A percentile compares a stretch with the other conserved stretches of the same genome.
Conservation (phyloP, 2,329 filamentous ascomycete genomes). For the Lojkania enalia region DNA sequence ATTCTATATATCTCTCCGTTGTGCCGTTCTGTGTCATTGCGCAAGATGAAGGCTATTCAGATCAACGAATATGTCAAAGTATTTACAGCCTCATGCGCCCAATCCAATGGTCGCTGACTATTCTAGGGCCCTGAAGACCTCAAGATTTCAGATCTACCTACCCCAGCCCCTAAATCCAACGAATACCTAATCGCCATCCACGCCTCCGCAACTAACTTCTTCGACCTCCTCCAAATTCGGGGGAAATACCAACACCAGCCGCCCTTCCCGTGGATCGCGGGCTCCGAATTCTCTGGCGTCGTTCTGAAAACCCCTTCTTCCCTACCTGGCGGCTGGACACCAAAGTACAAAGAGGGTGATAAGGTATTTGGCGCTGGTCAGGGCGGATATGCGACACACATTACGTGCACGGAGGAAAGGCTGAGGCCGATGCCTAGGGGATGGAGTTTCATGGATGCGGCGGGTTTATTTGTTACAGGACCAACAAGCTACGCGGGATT, state of each 20-base stretch:
- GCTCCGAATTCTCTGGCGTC: constrained; percentile 82
- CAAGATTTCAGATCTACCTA: constrained; percentile 71
- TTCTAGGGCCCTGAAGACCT: constrained; percentile 76
- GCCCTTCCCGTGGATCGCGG: constrained; percentile 83
- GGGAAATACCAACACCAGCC: constrained; percentile 96
- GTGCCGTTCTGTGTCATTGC: not conserved
- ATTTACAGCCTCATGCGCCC: constrained; percentile 14
- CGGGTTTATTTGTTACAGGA: constrained; percentile 87
- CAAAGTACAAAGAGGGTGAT: constrained; percentile 75
- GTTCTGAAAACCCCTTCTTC: constrained; percentile 67
- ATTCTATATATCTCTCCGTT: not conserved
- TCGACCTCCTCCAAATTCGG: constrained; percentile 92
- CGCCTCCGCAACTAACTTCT: constrained; percentile 91
- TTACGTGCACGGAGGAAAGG: constrained; percentile 66
- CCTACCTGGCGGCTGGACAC: constrained; percentile 46
- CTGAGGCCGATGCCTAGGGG: constrained; percentile 75
- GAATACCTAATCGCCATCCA: constrained; percentile 88
- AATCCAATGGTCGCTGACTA: not conserved
- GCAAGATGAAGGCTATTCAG: constrained; percentile 72
- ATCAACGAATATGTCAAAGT: constrained; percentile 76
- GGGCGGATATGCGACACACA: constrained; percentile 80
- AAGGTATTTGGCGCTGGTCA: constrained; percentile 85
- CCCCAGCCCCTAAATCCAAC: constrained; percentile 69
- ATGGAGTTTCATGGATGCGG: constrained; percentile 83
- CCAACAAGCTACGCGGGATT: constrained; percentile 87